Base-by-base conservation (phyloP, 2,329 filamentous ascomycete species). In the Scytalidium lignicola region DNA sequence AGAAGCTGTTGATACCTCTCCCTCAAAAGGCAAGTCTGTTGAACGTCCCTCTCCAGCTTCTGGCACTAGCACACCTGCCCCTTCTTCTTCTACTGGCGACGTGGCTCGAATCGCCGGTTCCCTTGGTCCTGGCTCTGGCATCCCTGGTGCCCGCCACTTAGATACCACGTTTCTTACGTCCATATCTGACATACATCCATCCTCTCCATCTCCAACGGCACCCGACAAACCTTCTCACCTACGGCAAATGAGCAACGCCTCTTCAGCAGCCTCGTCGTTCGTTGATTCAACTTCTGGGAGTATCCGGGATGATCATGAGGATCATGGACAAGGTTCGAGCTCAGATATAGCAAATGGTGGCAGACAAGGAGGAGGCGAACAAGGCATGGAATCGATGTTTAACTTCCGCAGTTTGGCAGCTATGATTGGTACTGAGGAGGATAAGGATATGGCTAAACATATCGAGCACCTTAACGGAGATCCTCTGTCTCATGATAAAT, bases 401-500 rank as follows among this genome's bases (percentile, higher is more conserved):
- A 96, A 96, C 66, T 96, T 96, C 64, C 78, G 83, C 49, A 96
- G 90, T 58, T 71, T 97, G 19, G 88, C 89, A 2, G 88, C 89
- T 53, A 88, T 95, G 65, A 88, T 96, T 23, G 88, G 85, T 0
- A 82, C 78, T 37, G 77, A 83, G 44, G 79, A 83, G 40, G 74
- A 76, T 49, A 55, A 54, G 46, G 52, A 58, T 43, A 22, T 49
- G 20, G 53, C 56, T 2, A 50, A 47, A 37, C 60, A 65, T 49
- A 54, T 64, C 29, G 61, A 65, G 43, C 50, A 63, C 32, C 45
- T 57, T 13, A 44, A 52, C 20, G 42, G 47, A 37, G 32, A n/a
- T 37, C 32, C 12, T n/a, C 32, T 29, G n/a, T 10, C 26, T 22
- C 28, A 40, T 19, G 19, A 28, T 13, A 21, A 4, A 6, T 5